These are phyloP conservation scores for Candida krabiensis DNA, from an alignment of 805 yeast genomes.

Conservation along the genomic window DNA sequence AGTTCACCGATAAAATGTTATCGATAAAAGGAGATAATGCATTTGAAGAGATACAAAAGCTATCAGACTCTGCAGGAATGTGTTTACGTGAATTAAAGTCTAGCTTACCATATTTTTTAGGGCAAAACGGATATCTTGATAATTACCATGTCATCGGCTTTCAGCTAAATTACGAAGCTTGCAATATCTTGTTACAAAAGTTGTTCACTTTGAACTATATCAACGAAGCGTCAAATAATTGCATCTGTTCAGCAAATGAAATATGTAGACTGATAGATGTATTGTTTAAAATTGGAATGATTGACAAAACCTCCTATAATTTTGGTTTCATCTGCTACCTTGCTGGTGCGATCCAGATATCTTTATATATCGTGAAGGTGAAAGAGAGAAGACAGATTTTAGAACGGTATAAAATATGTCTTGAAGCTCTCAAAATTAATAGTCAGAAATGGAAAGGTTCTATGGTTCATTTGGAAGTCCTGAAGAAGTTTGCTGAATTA, in stretches of 20 bases:
- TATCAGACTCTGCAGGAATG: slow-evolving; percentile 26
- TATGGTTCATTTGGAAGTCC: background rate
- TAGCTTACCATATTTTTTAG: slow-evolving; percentile 22
- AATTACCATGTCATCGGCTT: slow-evolving; percentile 19
- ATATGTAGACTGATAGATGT: slow-evolving; percentile 9
- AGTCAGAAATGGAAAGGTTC: slow-evolving; percentile 15
- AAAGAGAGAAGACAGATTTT: slow-evolving; percentile 1
- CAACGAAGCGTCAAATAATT: slow-evolving; percentile 18
- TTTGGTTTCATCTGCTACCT: slow-evolving; percentile 13
- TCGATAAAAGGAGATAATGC: slow-evolving; percentile 36
- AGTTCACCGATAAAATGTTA: slow-evolving; percentile 35
- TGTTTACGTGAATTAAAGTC: slow-evolving; percentile 24
- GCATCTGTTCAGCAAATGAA: slow-evolving; percentile 20
- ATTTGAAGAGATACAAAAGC: slow-evolving; percentile 25
- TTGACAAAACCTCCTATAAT: slow-evolving; percentile 9
- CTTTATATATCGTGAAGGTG: slow-evolving; percentile 4
- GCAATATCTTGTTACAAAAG: slow-evolving; percentile 23
- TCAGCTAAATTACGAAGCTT: slow-evolving; percentile 26
- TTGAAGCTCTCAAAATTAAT: slow-evolving; percentile 10
- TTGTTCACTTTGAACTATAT: slow-evolving; percentile 17
- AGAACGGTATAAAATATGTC: slow-evolving; percentile 10
- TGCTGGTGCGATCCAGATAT: slow-evolving; percentile 16
- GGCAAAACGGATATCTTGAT: background rate
- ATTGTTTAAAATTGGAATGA: slow-evolving; percentile 1
- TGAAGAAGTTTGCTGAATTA: slow-evolving; percentile 12